Evolutionary conservation across 2,329 filamentous ascomycete species (phyloP), one percentile per base, ranked within the genome.

Genomic region (Hymenoscyphus fructigenus): DNA sequence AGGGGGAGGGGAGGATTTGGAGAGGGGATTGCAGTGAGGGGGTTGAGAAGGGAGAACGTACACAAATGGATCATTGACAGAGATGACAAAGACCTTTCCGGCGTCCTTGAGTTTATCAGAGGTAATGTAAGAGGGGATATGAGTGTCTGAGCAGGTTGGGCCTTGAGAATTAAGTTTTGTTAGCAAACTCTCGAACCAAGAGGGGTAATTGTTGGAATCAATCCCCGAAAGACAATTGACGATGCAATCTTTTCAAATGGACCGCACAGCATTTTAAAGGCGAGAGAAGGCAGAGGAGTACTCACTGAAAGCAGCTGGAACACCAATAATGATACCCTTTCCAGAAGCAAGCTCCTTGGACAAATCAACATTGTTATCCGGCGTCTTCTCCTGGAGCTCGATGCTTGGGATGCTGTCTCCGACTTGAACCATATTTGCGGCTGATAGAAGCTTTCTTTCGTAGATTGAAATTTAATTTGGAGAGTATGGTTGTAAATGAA

Each of bases 41-140:
- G 36, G 4, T 20, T 57, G 5, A 5, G 14, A 15, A 34, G 36
- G 36, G 36, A 57, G 20, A 57, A 80, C 91, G 79, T 83, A 96
- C 91, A 97, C 93, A 77, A 97, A 97, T 23, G 93, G 87, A 77
- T 98, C 94, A 76, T 98, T 98, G 76, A 97, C 93, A 17, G 91
- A 88, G 64, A 98, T 88, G 50, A 98, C 92, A 74, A 96, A 96
- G 57, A 97, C 91, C 74, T 90, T 84, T 59, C 93, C 93, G 34
- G 91, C 92, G 66, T 89, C 83, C 80, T 91, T 91, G 72, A 96
- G 84, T 76, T 89, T 87, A 63, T 89, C 84, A 76, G 92, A 90
- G 75, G 87, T 88, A 78, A 97, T 90, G 80, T 93, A 98, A 63
- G 91, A 91, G 0, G 94, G 94, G 57, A 98, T 83, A 76, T 98